Evolutionary conservation across 2,329 filamentous ascomycete genomes (phyloP), one percentile per base, ranked within the genome.

Genomic region (Aschersonia sp.): DNA sequence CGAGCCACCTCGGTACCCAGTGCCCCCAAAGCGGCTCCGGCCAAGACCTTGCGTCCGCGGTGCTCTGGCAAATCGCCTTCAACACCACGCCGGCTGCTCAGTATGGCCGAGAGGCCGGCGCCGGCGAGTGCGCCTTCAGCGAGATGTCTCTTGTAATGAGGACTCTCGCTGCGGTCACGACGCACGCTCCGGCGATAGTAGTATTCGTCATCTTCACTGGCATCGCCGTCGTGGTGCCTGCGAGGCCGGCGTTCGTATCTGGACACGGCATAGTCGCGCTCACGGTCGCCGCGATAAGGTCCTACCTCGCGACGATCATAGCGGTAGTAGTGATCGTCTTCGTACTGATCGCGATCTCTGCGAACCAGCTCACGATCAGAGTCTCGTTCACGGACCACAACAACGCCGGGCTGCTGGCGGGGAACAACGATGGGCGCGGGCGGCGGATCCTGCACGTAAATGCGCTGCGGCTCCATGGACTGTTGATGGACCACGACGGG

Each of bases 51-150:
- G 48, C 74, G 71, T 42, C 75, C 75, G 30, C 75, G 71, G 53
- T 76, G 63, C 28, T 75, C 69, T 0, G 64, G 64, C 4, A 73
- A 56, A 30, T 75, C 73, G 45, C 74, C 72, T 3, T 73, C 63
- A 48, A 67, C 68, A 46, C 71, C 69, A 45, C 74, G 70, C 28
- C 77, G 74, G 45, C 74, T 75, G 12, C 73, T 68, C 5, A 80
- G 61, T 3, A 82, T 61, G n/a, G 78, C 79, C 9, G 75, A 73
- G 5, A 79, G 61, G 45, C 78, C 79, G 20, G 79, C 79, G 12
- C 78, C 79, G 31, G 79, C 79, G 12, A 82, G 66, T 7, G 78
- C 79, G n/a, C 79, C 79, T 56, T 80, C 78, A 29, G 78, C 78
- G 4, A 83, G 60, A 54, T 80, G 74, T 42, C 74, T 73, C 59